phyloP scores from a whole-genome alignment of 805 yeast genomes.

The Ogataea siamensis region DNA sequence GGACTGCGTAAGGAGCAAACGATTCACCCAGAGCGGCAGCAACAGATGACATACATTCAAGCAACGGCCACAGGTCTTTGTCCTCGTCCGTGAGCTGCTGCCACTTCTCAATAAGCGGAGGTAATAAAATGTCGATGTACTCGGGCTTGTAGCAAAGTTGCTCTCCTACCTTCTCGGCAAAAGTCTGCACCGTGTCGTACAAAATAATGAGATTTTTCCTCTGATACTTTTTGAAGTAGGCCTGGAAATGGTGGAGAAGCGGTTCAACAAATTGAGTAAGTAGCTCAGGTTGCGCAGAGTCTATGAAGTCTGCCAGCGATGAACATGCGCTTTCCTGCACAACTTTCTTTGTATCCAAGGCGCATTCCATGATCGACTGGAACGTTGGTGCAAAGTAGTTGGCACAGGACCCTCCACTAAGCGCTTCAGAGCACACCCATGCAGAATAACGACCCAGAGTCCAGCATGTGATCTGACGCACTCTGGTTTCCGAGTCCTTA shows the following conservation, averaged over 20 bases:
- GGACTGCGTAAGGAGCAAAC: constrained; percentile 86
- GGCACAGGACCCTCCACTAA: constrained; percentile 58
- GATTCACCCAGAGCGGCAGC: constrained; percentile 83
- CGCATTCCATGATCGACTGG: constrained; percentile 69
- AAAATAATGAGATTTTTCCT: constrained; percentile 76
- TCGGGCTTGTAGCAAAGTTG: constrained; percentile 51
- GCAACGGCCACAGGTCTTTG: constrained; percentile 82
- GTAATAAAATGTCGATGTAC: constrained; percentile 62
- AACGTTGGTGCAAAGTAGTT: constrained; percentile 74
- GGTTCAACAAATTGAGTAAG: constrained; percentile 64
- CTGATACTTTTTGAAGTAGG: constrained; percentile 76
- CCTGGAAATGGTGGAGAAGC: constrained; percentile 64
- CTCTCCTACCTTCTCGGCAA: constrained; percentile 72
- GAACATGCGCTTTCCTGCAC: constrained; percentile 96
- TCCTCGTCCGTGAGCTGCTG: constrained; percentile 70
- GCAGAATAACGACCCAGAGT: constrained; percentile 79
- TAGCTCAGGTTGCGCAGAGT: constrained; percentile 61
- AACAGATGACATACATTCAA: constrained; percentile 89
- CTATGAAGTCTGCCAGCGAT: constrained; percentile 80
- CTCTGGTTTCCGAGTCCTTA: constrained; percentile 73
- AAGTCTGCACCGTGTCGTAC: constrained; percentile 88
- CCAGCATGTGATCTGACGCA: constrained; percentile 95
- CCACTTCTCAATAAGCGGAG: constrained; percentile 86
- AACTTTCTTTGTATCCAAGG: constrained; percentile 78
- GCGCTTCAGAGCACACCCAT: constrained; percentile 77